Percentiles rank a stretch among this genome's conserved stretches.
Evolutionary conservation across 257 asterid genomes (phyloP).

Genomic region (Striga asiatica): DNA sequence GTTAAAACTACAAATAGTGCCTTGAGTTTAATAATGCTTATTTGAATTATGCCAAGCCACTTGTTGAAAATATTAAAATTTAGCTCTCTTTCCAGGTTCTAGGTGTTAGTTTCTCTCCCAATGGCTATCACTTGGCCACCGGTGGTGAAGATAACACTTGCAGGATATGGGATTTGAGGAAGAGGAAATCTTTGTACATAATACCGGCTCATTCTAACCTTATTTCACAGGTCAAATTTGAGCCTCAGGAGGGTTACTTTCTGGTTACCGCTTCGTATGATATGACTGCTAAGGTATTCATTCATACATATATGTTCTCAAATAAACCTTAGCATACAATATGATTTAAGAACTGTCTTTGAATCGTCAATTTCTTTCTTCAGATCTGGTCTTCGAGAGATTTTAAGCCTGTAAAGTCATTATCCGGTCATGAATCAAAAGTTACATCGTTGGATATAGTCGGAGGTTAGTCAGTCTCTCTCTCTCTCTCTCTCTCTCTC

Average conservation of each 20-base stretch:
- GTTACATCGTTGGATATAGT: slow-evolving; percentile 69
- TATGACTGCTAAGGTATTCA: slow-evolving; percentile 71
- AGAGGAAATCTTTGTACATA: slow-evolving; percentile 55
- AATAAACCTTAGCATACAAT: too few relatives aligned
- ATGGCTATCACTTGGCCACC: slow-evolving; percentile 88
- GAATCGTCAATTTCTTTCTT: not conserved
- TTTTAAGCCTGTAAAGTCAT: slow-evolving; percentile 71
- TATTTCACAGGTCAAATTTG: slow-evolving; percentile 85
- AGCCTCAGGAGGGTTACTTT: slow-evolving; percentile 89
- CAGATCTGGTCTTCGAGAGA: slow-evolving; percentile 94
- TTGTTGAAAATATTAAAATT: too few relatives aligned
- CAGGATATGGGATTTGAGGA: slow-evolving; percentile 89
- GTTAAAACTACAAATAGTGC: not conserved
- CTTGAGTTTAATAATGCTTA: too few relatives aligned
- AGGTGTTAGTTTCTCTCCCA: slow-evolving; percentile 79
- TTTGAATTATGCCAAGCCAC: too few relatives aligned
- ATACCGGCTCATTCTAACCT: slow-evolving; percentile 95
- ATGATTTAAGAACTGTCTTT: not conserved
- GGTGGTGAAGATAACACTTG: slow-evolving; percentile 98
- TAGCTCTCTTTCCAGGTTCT: slow-evolving; percentile 42
- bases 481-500: slow-evolving; percentile 1
- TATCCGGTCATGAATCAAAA: slow-evolving; percentile 83
- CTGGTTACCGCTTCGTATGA: slow-evolving; percentile 86
- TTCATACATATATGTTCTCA: not conserved
- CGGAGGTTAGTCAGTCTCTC: slow-evolving; percentile 41